Evolutionary conservation across 768 basidiomycete species (phyloP), one percentile per base, ranked within the genome.

Genomic region (Tephrocybe sp.): DNA sequence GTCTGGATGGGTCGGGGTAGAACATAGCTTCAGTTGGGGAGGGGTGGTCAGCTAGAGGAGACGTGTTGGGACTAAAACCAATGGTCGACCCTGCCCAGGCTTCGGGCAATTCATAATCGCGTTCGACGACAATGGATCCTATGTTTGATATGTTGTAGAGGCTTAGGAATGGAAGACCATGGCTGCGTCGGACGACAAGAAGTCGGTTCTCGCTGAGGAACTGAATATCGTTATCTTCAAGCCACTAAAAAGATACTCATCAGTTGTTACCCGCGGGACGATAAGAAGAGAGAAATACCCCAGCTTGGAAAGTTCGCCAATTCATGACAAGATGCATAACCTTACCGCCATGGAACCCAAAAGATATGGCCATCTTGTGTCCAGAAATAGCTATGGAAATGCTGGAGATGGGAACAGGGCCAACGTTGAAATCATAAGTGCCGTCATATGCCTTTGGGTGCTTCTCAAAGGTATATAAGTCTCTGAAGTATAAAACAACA

Each of bases 101-200:
- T 34, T 70, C 72, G 1, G 83, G 80, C 19, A 85, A 73, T 56
- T 84, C 79, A 60, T 82, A 83, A 48, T 78, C 76, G 51, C 77
- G 76, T 49, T 74, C 69, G 30, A 74, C 62, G 20, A 63, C 62
- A 49, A 76, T 67, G 23, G 71, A 69, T 14, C 64, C 63, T 42
- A 79, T 66, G 49, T 77, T 68, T 19, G 65, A 63, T 54, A 82
- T 70, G 58, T 76, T 74, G 63, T 78, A 80, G 35, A 79, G 65
- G 48, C 70, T 68, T 34, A 82, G 56, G 17, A 68, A 59, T n/a
- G 75, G 65, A 32, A 62, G 55, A 35, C 69, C 70, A 23, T 63
- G 68, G 39, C 67, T 62, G 42, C 65, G 70, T 48, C 68, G 68
- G 59, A 72, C 62, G 5, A 73, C 74, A 38, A 80, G 69, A 12